Evolutionary conservation across 2,329 filamentous ascomycete species (phyloP).

Genomic region (Tolypocladium nubicola): DNA sequence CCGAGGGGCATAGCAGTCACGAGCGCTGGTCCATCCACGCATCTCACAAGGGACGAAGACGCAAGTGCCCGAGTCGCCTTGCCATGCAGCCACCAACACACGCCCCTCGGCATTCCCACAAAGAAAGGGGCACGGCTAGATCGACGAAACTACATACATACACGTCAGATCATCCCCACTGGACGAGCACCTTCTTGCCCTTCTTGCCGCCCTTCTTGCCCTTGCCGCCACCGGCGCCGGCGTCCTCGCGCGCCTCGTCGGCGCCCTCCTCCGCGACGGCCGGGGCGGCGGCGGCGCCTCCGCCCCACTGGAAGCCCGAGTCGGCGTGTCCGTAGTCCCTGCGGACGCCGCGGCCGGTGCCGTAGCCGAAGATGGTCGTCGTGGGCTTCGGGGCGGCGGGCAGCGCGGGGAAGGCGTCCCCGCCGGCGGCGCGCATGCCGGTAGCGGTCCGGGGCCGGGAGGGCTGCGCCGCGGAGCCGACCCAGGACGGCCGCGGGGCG

Average conservation of each 20-base stretch:
- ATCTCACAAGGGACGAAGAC: background rate
- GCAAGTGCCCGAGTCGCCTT: background rate
- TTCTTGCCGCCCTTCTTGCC: constrained; percentile 48
- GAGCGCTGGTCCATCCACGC: background rate
- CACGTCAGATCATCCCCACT: constrained; percentile 39
- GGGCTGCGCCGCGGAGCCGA: constrained; percentile 23
- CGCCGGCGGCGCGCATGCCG: constrained; percentile 16
- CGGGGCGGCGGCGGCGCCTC: constrained; percentile 11
- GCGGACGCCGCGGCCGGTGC: constrained; percentile 39
- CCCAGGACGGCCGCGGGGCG: constrained; percentile 19
- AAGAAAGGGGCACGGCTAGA: background rate
- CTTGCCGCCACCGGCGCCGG: constrained; percentile 21
- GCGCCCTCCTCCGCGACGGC: constrained; percentile 12
- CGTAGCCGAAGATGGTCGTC: constrained; percentile 53
- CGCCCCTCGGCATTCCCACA: background rate
- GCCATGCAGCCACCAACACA: background rate
- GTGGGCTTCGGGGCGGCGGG: constrained; percentile 64
- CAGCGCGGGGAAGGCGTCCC: constrained; percentile 71
- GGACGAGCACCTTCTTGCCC: constrained; percentile 50
- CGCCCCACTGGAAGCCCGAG: constrained; percentile 45
- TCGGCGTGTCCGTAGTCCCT: constrained; percentile 38
- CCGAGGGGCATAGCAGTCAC: background rate
- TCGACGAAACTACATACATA: background rate
- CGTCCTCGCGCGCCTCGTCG: constrained; percentile 14
- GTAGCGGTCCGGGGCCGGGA: constrained; percentile 17